Base-by-base conservation (phyloP, 805 yeast genomes). In the Candida gorgasii region DNA sequence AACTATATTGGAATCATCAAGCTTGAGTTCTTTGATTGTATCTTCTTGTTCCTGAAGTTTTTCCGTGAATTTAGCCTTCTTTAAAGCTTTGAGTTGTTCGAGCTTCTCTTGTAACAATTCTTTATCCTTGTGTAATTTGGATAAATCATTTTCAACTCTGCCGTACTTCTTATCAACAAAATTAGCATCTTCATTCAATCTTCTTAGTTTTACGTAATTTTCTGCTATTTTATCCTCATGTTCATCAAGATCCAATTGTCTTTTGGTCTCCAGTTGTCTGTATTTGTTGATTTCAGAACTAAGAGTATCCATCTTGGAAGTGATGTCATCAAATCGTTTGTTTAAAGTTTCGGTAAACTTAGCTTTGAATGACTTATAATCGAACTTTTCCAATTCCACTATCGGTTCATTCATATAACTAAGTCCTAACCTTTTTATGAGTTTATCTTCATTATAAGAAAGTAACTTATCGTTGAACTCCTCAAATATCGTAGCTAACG, bases 141-240 rank as follows among this genome's bases (percentile, higher is more conserved):
- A 29, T 5, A 55, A 45, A 16, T 68, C 74, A 8, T 42, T 39
- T 14, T 70, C 75, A 1, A 61, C 58, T 26, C 62, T 58, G 11
- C 46, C 54, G 18, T 64, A 50, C 45, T 61, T 66, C 42, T 59
- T 58, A 37, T 70, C 76, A 8, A 54, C 57, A 6, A 54, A 31
- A 6, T 44, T 40, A 2, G 70, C 70, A 22, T 59, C 66, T 17
- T 68, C 74, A 45, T 67, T 70, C 26, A 65, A 51, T 34, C 59
- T 57, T 27, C 65, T 55, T 13, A 69, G 50, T 35, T 62, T 58
- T 13, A 54, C 48, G 50, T 65, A 70, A 20, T 57, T 54, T 7
- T 45, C 56, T 3, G 69, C 67, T 0, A 70, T 65, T 8, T 40
- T 40, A 5, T 59, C 63, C 39, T 69, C 74, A 35, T 61, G 62